These are phyloP conservation scores for Arbutus unedo DNA, from an alignment of 148 eudicot species.

Conservation along the genomic window DNA sequence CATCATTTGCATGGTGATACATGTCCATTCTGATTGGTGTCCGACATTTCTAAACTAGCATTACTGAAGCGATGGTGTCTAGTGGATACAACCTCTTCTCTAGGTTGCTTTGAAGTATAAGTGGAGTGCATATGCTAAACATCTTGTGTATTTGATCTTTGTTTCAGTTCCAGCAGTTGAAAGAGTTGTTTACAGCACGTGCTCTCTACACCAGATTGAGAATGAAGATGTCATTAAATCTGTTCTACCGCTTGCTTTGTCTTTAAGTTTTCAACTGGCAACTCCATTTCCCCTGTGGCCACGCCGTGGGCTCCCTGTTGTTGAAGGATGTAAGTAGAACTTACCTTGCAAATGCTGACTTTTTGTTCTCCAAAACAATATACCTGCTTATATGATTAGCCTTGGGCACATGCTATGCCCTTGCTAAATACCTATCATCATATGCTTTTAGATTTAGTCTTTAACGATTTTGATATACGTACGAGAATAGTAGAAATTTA, in stretches of 20 bases:
- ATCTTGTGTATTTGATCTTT: neutral
- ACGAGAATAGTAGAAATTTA: too few species aligned
- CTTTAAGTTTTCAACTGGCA: slow-evolving; percentile 67
- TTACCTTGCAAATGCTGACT: neutral
- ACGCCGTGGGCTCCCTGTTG: slow-evolving; percentile 86
- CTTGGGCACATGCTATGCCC: too few species aligned
- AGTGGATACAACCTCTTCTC: neutral
- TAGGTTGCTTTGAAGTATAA: neutral
- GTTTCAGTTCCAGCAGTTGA: slow-evolving; percentile 84
- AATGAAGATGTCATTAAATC: slow-evolving; percentile 90
- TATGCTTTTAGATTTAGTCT: too few species aligned
- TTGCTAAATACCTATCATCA: too few species aligned
- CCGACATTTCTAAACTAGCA: neutral
- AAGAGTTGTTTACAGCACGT: slow-evolving; percentile 94
- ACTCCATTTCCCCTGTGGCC: slow-evolving; percentile 80
- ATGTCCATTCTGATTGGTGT: neutral
- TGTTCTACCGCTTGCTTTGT: slow-evolving; percentile 58
- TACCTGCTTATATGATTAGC: neutral
- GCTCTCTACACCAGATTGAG: slow-evolving; percentile 85
- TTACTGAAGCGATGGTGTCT: neutral
- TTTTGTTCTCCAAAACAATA: neutral
- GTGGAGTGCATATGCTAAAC: neutral
- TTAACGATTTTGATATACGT: too few species aligned
- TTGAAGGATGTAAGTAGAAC: slow-evolving; percentile 76
- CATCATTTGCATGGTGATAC: neutral